Base-by-base conservation (phyloP, 1,284 basidiomycete species). In the Rhizoctonia solani region DNA sequence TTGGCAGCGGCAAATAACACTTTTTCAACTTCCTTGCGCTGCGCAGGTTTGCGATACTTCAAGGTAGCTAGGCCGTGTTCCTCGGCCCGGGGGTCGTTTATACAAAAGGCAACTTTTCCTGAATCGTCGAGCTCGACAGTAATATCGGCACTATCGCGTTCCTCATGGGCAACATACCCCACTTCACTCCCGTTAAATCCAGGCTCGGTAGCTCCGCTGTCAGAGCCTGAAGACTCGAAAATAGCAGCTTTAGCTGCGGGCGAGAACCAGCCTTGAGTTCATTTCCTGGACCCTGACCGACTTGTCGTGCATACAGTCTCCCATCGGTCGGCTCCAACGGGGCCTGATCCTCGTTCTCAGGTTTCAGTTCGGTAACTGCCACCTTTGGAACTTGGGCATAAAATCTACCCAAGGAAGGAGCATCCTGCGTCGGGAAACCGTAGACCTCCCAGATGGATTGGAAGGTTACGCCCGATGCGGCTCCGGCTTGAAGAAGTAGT, bases 351-450 rank as follows among this genome's bases (percentile, higher is more conserved):
- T 30, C 16, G 23, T 30, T 29, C 23, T 58, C 39, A 1, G 50
- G 41, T 4, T 5, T 23, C 6, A 65, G 49, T n/a, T 13, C 16
- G 11, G 61, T 54, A 11, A 27, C 42, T 14, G 61, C 41, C 4
- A 65, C 50, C 9, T 34, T 25, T 11, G 50, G 61, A 21, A 27
- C 19, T 2, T 44, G 49, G 21, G 61, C 61, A 4, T 44, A 27
- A 23, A 53, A 37, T 11, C 34, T 23, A 8, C 61, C 37, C n/a
- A 65, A 37, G 14, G 49, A 11, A 4, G 46, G 46, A 1, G 58
- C 49, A 78, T 79, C 73, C 87, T 87, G 74, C 87, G 85, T 21
- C 79, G 75, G 73, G 87, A 85, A 29, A 87, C 66, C 41, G 80
- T 82, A 69, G 87, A 81, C 69, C 86, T 83, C 8, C 82, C 84